phyloP scores from a whole-genome alignment of 2,329 filamentous ascomycete species.

The Alternaria longipes region DNA sequence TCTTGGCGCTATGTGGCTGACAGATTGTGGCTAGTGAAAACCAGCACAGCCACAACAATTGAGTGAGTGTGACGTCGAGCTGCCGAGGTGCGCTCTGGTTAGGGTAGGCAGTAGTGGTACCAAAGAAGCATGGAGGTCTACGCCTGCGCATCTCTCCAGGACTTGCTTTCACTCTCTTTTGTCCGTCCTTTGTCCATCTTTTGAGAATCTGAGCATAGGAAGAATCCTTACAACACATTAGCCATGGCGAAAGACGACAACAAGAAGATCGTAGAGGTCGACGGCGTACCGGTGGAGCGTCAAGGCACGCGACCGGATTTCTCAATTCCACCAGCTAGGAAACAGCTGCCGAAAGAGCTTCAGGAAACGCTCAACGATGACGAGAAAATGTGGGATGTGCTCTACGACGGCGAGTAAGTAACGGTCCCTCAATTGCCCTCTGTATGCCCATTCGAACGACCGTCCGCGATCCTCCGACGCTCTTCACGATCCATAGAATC shows the following conservation, averaged over 20 bases:
- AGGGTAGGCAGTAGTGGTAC: constrained; percentile 8
- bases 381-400: constrained; percentile 77
- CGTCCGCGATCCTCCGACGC: background rate
- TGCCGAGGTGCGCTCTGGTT: constrained; percentile 3
- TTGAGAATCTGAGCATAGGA: background rate
- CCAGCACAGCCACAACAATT: background rate
- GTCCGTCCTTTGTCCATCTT: background rate
- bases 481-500: background rate
- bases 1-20: constrained; percentile 21
- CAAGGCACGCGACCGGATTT: constrained; percentile 58
- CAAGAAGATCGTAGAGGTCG: constrained; percentile 36
- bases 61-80: constrained; percentile 16
- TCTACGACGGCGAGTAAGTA: constrained; percentile 81
- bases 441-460: background rate
- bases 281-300: constrained; percentile 54
- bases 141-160: background rate
- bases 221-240: background rate
- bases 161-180: background rate
- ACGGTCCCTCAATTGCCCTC: background rate
- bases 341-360: constrained; percentile 63
- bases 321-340: constrained; percentile 58
- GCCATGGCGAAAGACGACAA: constrained; percentile 52
- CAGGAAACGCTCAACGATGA: constrained; percentile 68
- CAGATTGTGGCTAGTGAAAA: background rate
- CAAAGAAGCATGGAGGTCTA: constrained; percentile 1